A percentile compares a stretch with the other conserved stretches of the same genome.
phyloP scores from a whole-genome alignment of 192 early-diverging fungal species.

The Obelidium mucronatum region DNA sequence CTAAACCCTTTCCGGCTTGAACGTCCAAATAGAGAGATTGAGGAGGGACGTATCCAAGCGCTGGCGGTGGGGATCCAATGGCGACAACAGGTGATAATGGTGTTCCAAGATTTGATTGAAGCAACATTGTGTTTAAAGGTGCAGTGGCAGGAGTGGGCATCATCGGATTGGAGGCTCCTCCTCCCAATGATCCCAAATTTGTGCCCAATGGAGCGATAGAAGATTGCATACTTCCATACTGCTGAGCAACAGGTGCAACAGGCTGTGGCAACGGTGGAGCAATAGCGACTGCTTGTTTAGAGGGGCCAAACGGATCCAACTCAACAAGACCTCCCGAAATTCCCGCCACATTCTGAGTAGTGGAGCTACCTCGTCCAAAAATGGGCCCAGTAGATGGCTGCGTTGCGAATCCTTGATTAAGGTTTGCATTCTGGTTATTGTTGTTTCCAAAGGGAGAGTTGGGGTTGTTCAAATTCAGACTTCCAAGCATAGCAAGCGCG shows the following conservation, averaged over 20 bases:
- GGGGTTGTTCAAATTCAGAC: no score
- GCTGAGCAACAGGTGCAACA: not conserved
- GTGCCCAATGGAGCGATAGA: no score
- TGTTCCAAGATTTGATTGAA: not conserved
- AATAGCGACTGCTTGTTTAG: slow-evolving; percentile 20
- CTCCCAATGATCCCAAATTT: not conserved
- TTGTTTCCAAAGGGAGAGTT: no score
- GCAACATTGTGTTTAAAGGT: not conserved
- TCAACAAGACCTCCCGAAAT: slow-evolving; percentile 25
- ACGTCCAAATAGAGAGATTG: slow-evolving; percentile 5
- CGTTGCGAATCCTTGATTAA: slow-evolving; percentile 1
- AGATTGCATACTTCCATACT: no score
- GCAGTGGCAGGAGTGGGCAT: not conserved
- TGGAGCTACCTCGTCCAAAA: slow-evolving; percentile 9
- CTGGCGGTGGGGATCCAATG: not conserved
- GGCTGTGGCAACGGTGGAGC: not conserved
- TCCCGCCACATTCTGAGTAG: not conserved
- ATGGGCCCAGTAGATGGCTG: not conserved
- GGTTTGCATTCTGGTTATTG: no score
- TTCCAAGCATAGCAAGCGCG: not conserved
- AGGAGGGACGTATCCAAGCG: not conserved
- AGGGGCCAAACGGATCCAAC: slow-evolving; percentile 32
- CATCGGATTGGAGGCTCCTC: slow-evolving; percentile 3
- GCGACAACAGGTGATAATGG: not conserved
- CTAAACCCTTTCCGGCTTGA: slow-evolving; percentile 24